These are phyloP conservation scores for Alternaria sp. DNA, from an alignment of 2,329 filamentous ascomycete species.

Conservation along the genomic window DNA sequence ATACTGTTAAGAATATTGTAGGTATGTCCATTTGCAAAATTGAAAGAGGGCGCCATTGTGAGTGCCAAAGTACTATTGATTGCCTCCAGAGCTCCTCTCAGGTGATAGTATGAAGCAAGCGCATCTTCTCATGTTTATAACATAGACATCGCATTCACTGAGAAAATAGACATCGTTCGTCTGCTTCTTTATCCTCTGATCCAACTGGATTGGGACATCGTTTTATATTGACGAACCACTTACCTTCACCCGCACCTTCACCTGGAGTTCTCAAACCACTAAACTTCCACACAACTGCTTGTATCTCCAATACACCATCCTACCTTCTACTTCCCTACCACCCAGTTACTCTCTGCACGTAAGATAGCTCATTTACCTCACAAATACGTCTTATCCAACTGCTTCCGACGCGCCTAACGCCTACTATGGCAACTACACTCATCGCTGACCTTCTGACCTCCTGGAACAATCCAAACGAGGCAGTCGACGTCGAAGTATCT, in stretches of 20 bases:
- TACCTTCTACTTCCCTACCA: neutral
- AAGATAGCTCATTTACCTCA: too few relatives aligned
- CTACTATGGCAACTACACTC: neutral
- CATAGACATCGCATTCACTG: neutral
- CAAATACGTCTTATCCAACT: neutral
- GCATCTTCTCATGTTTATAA: neutral
- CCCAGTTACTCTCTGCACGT: too few relatives aligned
- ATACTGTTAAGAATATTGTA: neutral
- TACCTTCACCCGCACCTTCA: neutral
- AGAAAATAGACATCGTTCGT: neutral
- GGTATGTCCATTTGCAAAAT: neutral
- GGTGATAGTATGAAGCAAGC: neutral
- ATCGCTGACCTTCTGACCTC: conserved; percentile 1
- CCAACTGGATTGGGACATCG: neutral
- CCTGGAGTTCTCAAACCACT: neutral
- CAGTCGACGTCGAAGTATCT: neutral
- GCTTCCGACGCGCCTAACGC: neutral
- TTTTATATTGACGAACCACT: too few relatives aligned
- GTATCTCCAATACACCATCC: neutral
- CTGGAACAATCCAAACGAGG: neutral
- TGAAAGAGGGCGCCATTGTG: neutral
- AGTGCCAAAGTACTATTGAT: neutral
- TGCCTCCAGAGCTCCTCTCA: neutral
- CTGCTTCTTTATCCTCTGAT: neutral
- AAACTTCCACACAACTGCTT: neutral